Percentiles rank a stretch among this genome's conserved stretches.
These are phyloP conservation scores for Fraxinus excelsior DNA, from an alignment of 257 asterid species.

Conservation along the genomic window DNA sequence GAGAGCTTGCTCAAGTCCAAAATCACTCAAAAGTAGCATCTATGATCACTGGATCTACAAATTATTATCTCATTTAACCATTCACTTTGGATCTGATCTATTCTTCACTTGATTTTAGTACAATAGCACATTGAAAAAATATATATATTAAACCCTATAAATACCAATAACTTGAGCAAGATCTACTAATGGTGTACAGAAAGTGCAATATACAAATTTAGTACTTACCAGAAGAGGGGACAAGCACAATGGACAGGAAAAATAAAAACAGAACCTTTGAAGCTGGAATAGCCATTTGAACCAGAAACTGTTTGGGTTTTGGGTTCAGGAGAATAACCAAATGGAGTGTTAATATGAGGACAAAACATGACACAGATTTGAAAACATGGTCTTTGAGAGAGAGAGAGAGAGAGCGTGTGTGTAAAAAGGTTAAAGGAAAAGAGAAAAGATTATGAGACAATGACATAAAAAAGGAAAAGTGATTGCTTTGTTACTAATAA, in stretches of 20 bases:
- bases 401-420: neutral
- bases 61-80: neutral
- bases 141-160: neutral
- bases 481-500: slow-evolving; percentile 78
- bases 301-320: slow-evolving; percentile 11
- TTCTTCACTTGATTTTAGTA: neutral
- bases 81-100: neutral
- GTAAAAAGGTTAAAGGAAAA: slow-evolving; percentile 46
- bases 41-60: neutral
- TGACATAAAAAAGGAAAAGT: slow-evolving; percentile 42
- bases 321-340: slow-evolving; percentile 22
- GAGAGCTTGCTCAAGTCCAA: neutral
- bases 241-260: slow-evolving; percentile 37
- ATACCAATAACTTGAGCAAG: neutral
- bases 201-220: neutral
- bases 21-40: neutral
- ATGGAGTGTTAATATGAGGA: slow-evolving; percentile 26
- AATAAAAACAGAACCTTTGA: slow-evolving; percentile 34
- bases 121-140: neutral
- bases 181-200: neutral
- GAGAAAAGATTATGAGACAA: slow-evolving; percentile 42
- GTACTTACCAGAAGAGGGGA: slow-evolving; percentile 53
- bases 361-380: slow-evolving; percentile 9
- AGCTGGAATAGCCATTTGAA: slow-evolving; percentile 49
- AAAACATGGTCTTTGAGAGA: slow-evolving; percentile 32